These are phyloP conservation scores for Cryphonectria naterciae DNA, from an alignment of 2,329 filamentous ascomycete genomes.

Conservation along the genomic window DNA sequence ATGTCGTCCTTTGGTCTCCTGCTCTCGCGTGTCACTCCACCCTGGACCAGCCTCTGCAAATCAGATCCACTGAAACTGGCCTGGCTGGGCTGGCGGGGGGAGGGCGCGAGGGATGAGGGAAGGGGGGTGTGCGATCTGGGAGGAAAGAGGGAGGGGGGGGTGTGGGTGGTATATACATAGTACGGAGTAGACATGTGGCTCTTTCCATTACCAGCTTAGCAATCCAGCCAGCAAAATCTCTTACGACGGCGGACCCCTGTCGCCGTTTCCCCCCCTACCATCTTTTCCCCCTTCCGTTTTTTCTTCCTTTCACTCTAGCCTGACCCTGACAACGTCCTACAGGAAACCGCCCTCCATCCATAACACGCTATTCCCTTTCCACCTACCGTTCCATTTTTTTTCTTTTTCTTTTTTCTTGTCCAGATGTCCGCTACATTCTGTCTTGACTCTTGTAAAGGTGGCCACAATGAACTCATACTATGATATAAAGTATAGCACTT, in stretches of 20 bases:
- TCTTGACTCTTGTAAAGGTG: neutral
- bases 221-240: conserved; percentile 21
- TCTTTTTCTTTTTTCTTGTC: neutral
- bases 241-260: conserved; percentile 7
- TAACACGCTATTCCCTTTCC: neutral
- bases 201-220: conserved; percentile 28
- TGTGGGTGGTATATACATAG: neutral
- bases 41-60: conserved; percentile 16
- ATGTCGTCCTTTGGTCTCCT: conserved; percentile 7
- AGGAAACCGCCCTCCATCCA: neutral
- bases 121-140: neutral
- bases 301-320: neutral
- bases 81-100: conserved; percentile 4
- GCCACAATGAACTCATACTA: neutral
- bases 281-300: no score
- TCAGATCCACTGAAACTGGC: conserved; percentile 10
- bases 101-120: conserved; percentile 8
- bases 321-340: neutral
- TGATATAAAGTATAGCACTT: neutral
- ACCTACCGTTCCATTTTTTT: neutral
- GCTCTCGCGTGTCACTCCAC: conserved; percentile 29
- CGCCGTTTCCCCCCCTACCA: neutral
- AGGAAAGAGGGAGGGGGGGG: neutral
- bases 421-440: neutral
- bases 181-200: neutral